A percentile compares a stretch with the other conserved stretches of the same genome.
Conservation (phyloP, 106 monocot species). For the Phalaenopsis aphrodite region DNA sequence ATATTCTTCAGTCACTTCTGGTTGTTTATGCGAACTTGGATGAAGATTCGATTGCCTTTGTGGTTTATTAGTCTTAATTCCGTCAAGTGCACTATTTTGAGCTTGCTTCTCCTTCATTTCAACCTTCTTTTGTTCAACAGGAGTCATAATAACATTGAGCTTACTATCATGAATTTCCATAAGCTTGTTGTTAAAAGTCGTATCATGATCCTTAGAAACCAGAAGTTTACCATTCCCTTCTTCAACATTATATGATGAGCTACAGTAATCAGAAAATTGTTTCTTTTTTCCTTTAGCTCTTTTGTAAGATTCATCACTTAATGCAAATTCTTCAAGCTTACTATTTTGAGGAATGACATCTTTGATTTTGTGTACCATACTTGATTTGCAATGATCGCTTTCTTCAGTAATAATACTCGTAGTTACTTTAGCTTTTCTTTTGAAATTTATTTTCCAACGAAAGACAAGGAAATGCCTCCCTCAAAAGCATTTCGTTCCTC, state of each 20-base stretch:
- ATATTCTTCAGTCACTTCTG: conserved; percentile 27
- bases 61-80: not conserved
- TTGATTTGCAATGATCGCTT: not conserved
- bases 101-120: too few relatives aligned
- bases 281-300: not conserved
- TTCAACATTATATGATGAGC: not conserved
- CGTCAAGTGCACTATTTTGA: too few relatives aligned
- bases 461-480: conserved; percentile 23
- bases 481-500: conserved; percentile 70
- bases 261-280: not conserved
- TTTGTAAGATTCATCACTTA: not conserved
- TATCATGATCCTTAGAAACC: not conserved
- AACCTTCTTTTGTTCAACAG: too few relatives aligned
- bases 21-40: not conserved
- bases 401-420: not conserved
- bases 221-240: not conserved
- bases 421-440: not conserved
- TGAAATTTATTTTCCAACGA: conserved; percentile 12
- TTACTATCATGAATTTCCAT: conserved; percentile 2
- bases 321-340: not conserved
- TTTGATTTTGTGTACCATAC: not conserved
- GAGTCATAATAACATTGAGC: not conserved
- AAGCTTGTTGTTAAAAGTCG: not conserved
- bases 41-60: not conserved
- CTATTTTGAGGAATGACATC: not conserved